A percentile compares a stretch with the other conserved stretches of the same genome.
Evolutionary conservation across 169 alveolate species (phyloP).

Genomic region (Plasmodium chabaudi): DNA sequence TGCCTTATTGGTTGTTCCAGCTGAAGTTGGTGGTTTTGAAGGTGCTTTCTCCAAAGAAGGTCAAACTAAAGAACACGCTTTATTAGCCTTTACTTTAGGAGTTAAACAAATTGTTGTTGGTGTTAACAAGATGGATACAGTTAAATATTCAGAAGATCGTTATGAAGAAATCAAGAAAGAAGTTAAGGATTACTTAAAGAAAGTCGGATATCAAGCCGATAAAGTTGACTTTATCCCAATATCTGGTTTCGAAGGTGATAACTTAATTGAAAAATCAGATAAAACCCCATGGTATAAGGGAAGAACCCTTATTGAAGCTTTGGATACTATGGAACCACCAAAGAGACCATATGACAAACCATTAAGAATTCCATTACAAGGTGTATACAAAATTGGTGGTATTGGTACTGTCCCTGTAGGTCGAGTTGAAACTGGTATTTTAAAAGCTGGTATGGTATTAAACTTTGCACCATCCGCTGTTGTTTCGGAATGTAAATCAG

Average conservation of each 20-base stretch:
- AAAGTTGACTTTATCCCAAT: slow-evolving; percentile 97
- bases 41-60: slow-evolving; percentile 97
- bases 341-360: slow-evolving; percentile 98
- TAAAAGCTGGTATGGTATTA: slow-evolving; percentile 89
- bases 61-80: slow-evolving; percentile 99
- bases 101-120: slow-evolving; percentile 99
- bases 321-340: slow-evolving; percentile 97
- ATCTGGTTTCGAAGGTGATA: slow-evolving; percentile 99
- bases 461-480: slow-evolving; percentile 96
- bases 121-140: slow-evolving; percentile 99
- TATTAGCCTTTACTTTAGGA: slow-evolving; percentile 98
- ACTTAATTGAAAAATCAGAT: slow-evolving; percentile 95
- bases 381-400: slow-evolving; percentile 99
- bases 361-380: slow-evolving; percentile 97
- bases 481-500: slow-evolving; percentile 97
- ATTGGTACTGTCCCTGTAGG: slow-evolving; percentile 99
- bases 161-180: slow-evolving; percentile 97
- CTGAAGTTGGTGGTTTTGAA: slow-evolving; percentile 98
- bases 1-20: slow-evolving; percentile 97
- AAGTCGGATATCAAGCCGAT: slow-evolving; percentile 97
- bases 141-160: slow-evolving; percentile 96
- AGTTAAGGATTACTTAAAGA: slow-evolving; percentile 95
- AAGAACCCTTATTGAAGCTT: slow-evolving; percentile 96
- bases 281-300: slow-evolving; percentile 99
- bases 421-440: slow-evolving; percentile 98